These are phyloP conservation scores for Vitis amurensis DNA, from an alignment of 164 flowering plant species.

Conservation along the genomic window DNA sequence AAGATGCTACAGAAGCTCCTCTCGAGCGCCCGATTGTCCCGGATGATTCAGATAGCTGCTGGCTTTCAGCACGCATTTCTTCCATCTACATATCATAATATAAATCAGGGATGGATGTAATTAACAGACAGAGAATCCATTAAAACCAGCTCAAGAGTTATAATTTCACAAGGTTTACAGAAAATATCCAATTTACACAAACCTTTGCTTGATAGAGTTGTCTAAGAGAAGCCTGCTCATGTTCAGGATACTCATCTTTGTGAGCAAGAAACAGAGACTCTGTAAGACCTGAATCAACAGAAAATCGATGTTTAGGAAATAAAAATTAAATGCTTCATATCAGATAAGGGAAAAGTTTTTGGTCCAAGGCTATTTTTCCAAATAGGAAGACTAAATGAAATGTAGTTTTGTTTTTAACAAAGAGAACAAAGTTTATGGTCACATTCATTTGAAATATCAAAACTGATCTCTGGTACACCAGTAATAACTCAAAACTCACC, in stretches of 20 bases:
- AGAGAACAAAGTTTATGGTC: too few species aligned
- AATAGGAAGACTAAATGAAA: too few species aligned
- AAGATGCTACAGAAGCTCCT: slow-evolving; percentile 76
- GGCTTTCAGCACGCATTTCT: slow-evolving; percentile 82
- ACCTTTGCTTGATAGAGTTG: slow-evolving; percentile 96
- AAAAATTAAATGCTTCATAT: not conserved
- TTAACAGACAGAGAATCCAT: slow-evolving; percentile 4
- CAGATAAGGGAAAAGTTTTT: not conserved
- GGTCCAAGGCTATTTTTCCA: too few species aligned
- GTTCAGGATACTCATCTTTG: slow-evolving; percentile 93
- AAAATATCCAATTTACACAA: not conserved
- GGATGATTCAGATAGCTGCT: slow-evolving; percentile 62
- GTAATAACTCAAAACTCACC: too few species aligned
- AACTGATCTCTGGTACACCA: too few species aligned
- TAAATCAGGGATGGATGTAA: slow-evolving; percentile 1
- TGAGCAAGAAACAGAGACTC: slow-evolving; percentile 85
- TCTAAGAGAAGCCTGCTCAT: slow-evolving; percentile 86
- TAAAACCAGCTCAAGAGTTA: not conserved
- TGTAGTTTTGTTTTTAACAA: too few species aligned
- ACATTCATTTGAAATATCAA: too few species aligned
- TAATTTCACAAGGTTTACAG: not conserved
- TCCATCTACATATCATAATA: slow-evolving; percentile 63
- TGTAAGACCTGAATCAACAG: slow-evolving; percentile 66
- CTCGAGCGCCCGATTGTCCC: slow-evolving; percentile 90
- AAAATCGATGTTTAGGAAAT: not conserved